Base-by-base conservation (phyloP, 768 basidiomycete genomes). In the Ramaria sp. region DNA sequence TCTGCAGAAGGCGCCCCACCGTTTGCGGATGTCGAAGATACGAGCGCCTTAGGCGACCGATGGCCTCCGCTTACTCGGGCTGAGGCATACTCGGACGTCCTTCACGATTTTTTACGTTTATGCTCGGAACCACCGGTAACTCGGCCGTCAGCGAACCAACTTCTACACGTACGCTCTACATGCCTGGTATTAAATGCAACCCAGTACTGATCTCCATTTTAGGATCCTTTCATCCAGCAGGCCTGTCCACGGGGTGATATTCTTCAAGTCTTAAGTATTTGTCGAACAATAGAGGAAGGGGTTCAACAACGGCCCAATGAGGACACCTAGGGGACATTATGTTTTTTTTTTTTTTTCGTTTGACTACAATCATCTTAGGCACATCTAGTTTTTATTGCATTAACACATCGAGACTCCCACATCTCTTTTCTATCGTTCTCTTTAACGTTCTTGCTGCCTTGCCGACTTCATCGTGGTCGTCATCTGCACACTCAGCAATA, bases 381-480 rank as follows among this genome's bases (percentile, higher is more conserved):
- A 55, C 42, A 48, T 48, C 53, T 48, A 45, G 46, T 46, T 48
- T 45, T 55, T 45, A 55, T 55, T 48, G 53, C 46, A 57, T 46
- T 59, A 73, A 59, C 10, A 65, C 70, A 56, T 65, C 68, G 33
- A 76, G 72, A 41, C 75, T 83, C 11, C 88, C 88, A 59, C 83
- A 84, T 61, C 85, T 76, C 60, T 71, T 77, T 70, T 90, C 87
- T 48, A 89, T 81, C 3, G 81, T 80, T 69, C 77, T 71, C 68
- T 86, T 90, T 69, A 91, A 72, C 61, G 69, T 75, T 60, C 82
- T 79, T 17, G 84, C 80, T 62, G 82, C 82, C 57, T 73, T 76
- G 4, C 91, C 86, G 15, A 94, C 89, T 58, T 76, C 76, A 61
- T 91, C 88, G 66, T 91, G 84, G 62, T 93, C 92, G 64, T 95